These are phyloP conservation scores for Achlya hypogyna DNA, from an alignment of 352 stramenopile species.

Conservation along the genomic window DNA sequence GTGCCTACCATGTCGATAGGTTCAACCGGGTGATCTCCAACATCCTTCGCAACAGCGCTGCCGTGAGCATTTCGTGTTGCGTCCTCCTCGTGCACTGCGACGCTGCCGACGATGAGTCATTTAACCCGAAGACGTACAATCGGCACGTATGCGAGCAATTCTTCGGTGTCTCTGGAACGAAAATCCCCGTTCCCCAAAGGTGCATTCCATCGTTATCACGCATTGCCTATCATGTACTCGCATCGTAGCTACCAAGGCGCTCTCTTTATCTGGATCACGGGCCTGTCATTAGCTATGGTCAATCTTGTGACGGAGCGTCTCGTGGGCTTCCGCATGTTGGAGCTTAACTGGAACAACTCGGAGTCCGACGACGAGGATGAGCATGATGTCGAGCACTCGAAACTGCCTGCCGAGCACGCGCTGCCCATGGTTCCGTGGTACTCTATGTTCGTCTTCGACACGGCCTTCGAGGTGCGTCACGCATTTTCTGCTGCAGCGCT, in stretches of 20 bases:
- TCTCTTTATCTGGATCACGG: constrained; percentile 76
- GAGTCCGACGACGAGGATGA: constrained; percentile 34
- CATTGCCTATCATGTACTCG: neutral
- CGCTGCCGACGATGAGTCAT: constrained; percentile 26
- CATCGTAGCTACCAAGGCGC: constrained; percentile 55
- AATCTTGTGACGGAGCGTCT: constrained; percentile 79
- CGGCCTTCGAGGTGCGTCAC: constrained; percentile 54
- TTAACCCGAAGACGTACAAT: constrained; percentile 47
- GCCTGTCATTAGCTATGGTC: constrained; percentile 66
- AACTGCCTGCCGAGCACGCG: constrained; percentile 57
- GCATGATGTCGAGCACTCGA: constrained; percentile 36
- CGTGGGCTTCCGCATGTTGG: constrained; percentile 71
- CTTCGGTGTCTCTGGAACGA: constrained; percentile 54
- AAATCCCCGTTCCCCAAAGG: constrained; percentile 21
- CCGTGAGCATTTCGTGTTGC: constrained; percentile 72
- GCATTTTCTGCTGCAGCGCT: neutral
- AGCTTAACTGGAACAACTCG: constrained; percentile 60
- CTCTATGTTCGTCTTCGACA: constrained; percentile 89
- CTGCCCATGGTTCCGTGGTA: constrained; percentile 91
- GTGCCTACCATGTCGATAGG: constrained; percentile 24
- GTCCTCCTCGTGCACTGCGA: constrained; percentile 78
- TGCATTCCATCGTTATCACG: neutral
- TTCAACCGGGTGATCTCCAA: constrained; percentile 69
- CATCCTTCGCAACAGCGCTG: constrained; percentile 70
- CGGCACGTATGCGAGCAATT: constrained; percentile 68